Base-by-base conservation (phyloP, 306 rosid species). In the Fagus crenata region DNA sequence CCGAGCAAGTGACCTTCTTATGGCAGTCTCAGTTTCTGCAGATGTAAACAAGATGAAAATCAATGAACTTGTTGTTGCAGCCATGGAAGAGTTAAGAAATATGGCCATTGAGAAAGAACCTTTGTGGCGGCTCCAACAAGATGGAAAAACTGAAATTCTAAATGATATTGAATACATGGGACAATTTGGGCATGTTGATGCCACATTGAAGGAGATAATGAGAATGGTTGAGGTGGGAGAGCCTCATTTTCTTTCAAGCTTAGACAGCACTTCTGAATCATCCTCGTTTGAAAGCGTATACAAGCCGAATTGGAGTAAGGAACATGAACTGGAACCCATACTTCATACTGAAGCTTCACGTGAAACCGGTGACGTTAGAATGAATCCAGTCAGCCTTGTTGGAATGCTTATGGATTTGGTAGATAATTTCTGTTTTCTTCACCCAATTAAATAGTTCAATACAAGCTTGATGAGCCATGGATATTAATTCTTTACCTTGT, bases 371-470 rank as follows among this genome's bases (percentile, higher is more conserved):
- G 41, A 4, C 36, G 6, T 91, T 68, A 81, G 53, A 4, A 74
- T 78, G 71, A 72, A n/a, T 7, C 83, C 90, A 4, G 6, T 17
- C 3, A 13, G 60, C 9, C 5, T 91, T 68, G 81, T 86, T 46
- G 88, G 83, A 55, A 22, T 85, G 81, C 81, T 89, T n/a, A 87
- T 91, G 96, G 75, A 89, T 69, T 41, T 83, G 85, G 96, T 89
- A 73, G 28, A 22, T 22, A 4, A 85, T 14, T 54, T 12, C 33
- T 51, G 14, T 77, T 22, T 42, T 9, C 46, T 71, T 2, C 33
- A 15, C 5, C 0, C 28, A 14, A 43, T 15, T 35, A 6, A 14
- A 4, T 1, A 4, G 1, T 60, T 18, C 15, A 7, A 22, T 61
- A 9, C 39, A 39, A 18, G 39, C 60, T 61, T 35, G 68, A 33